Base-by-base conservation (phyloP, 441 rosid genomes). In the Geranium incanum region DNA sequence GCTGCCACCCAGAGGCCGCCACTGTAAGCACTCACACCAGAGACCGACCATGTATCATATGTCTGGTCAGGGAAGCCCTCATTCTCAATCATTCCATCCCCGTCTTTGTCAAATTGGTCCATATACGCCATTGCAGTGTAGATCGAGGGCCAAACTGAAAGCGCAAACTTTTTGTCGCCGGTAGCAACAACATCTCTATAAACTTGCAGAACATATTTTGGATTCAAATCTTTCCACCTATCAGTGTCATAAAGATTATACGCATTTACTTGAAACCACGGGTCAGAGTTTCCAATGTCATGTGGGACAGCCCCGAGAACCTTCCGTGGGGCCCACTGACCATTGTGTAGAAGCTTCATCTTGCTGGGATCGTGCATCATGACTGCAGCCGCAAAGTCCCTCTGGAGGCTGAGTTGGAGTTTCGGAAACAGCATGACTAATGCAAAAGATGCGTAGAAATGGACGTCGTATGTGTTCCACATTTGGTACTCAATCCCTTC, bases 1-100 rank as follows among this genome's bases (percentile, higher is more conserved):
- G 98, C 96, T n/a, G 97, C 98, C 21, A 86, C 86, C 98, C 98
- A 94, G 68, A 94, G 78, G 62, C 98, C 97, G 39, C 98, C 97
- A 73, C 87, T 75, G 59, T 91, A 94, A 23, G 97, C 95, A 73
- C 95, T 94, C 66, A 91, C 83, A 36, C 96, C 98, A 66, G 88
- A 81, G 28, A 85, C 95, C 1, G 93, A 88, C 95, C 98, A 91
- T n/a, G 92, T 86, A 74, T 94, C 97, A 39, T 94, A 94, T 65
- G 98, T 94, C 82, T 94, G 97, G 76, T 94, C 97, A 6, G 97
- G 97, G 73, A 94, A 92, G 3, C 95, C 95, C 3, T 94, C 97
- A 73, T 93, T 93, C 75, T 93, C 96, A 68, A 93, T 91, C 92
- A 89, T 91, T 38, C 93, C 96, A 78, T 94, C 98, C 0, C 95